Percentiles rank a stretch among this genome's conserved stretches.
Evolutionary conservation across 2,329 filamentous ascomycete species (phyloP).

Genomic region (Hyphodiscus sp.): DNA sequence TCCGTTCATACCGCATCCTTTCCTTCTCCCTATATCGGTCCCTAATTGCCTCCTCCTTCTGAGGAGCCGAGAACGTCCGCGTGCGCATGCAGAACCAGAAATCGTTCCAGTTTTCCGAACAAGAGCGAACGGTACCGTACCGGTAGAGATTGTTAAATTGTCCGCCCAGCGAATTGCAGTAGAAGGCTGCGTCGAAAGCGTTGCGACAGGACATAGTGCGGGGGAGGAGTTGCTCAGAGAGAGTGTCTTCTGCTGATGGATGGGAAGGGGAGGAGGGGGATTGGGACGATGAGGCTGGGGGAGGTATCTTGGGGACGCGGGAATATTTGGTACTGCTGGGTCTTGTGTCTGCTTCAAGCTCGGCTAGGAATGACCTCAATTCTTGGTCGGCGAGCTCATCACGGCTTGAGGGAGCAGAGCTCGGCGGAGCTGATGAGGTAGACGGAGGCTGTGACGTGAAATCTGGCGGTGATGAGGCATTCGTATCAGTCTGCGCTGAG

Average conservation of each 20-base stretch:
- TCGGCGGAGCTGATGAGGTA: constrained; percentile 9
- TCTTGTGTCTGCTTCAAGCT: constrained; percentile 26
- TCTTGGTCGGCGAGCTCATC: constrained; percentile 30
- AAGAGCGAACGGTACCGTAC: constrained; percentile 68
- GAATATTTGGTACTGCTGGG: constrained; percentile 24
- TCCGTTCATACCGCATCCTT: constrained; percentile 57
- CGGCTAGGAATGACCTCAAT: constrained; percentile 29
- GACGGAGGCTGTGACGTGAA: constrained; percentile 4
- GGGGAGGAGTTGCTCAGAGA: constrained; percentile 67
- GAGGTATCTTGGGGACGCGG: constrained; percentile 15
- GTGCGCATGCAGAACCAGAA: constrained; percentile 98
- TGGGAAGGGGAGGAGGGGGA: constrained; percentile 6
- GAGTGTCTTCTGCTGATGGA: constrained; percentile 27
- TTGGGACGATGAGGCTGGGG: constrained; percentile 12
- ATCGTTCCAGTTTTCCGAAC: constrained; percentile 81
- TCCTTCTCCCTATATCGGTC: constrained; percentile 36
- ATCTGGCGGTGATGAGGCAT: background rate
- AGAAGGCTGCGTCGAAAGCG: constrained; percentile 89
- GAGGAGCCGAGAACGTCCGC: constrained; percentile 52
- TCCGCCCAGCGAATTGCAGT: constrained; percentile 85
- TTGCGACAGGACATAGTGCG: constrained; percentile 81
- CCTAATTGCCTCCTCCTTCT: constrained; percentile 44
- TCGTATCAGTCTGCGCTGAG: constrained; percentile 16
- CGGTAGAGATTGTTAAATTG: constrained; percentile 92
- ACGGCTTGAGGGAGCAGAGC: constrained; percentile 17